phyloP scores from a whole-genome alignment of 441 rosid species.

The Viola pubescens region DNA sequence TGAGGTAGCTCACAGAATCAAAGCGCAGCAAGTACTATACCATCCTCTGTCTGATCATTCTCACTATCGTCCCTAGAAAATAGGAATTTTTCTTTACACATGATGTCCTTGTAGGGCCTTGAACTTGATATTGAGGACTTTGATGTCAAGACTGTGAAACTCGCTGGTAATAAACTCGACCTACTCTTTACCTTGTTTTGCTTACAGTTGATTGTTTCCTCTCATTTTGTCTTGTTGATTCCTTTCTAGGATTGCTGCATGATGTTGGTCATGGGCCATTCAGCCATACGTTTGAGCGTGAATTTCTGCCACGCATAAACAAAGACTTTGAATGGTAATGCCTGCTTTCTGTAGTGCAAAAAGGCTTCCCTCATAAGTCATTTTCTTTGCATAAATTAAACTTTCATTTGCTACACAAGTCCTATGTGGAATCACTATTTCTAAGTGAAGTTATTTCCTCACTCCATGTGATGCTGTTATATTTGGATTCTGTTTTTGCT shows the following conservation, averaged over 20 bases:
- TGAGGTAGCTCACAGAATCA: conserved; percentile 41
- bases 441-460: no score
- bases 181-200: not conserved
- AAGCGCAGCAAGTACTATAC: conserved; percentile 41
- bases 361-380: not conserved
- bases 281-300: conserved; percentile 64
- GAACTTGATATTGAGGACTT: conserved; percentile 43
- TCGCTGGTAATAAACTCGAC: conserved; percentile 47
- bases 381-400: no score
- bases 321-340: conserved; percentile 39
- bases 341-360: not conserved
- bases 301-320: conserved; percentile 42
- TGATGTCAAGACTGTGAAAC: conserved; percentile 52
- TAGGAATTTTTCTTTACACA: conserved; percentile 11
- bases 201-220: not conserved
- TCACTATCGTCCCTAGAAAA: conserved; percentile 6
- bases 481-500: no score
- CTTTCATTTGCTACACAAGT: no score
- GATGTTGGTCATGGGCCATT: conserved; percentile 86
- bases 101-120: conserved; percentile 33
- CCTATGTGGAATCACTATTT: no score
- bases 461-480: no score
- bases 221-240: conserved; percentile 5
- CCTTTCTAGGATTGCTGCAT: conserved; percentile 52
- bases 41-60: conserved; percentile 7